Evolutionary conservation across 805 yeast species (phyloP), one percentile per base, ranked within the genome.

Genomic region (Jamesozyma jinghongensis): DNA sequence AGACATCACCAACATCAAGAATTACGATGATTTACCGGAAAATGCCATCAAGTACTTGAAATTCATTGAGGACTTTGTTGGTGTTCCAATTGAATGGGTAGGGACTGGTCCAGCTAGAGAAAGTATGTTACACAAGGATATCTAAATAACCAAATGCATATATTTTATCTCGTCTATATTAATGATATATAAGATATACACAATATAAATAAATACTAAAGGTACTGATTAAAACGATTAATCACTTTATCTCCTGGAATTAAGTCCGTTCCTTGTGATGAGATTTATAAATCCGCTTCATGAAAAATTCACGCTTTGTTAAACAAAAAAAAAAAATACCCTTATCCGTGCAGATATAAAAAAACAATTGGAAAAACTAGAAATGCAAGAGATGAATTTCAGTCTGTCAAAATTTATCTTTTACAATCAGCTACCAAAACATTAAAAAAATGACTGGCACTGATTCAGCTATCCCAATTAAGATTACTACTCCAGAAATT

Each of bases 41-140:
- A 81, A 85, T 53, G 95, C 97, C 36, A 76, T 84, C 70, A 75
- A 74, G 50, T 92, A 92, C 67, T 72, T 92, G 65, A 71, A 74
- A 51, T 92, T 66, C 63, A 90, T 92, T 57, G 97, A 87, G 67
- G 81, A 86, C 48, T 88, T 73, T 57, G 70, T 88, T 47, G 72
- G 74, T 37, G 90, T 85, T 43, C 95, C 94, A 42, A 74, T 92
- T 48, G 83, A 82, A 63, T 92, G 97, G 97, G 92, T 92, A 47
- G 98, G 98, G 61, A 92, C 95, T 43, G 98, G 98, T 48, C 97
- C 98, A 48, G 95, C 86, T 40, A 84, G 97, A 70, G 94, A 83
- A 42, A 79, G 88, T 29, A 88, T 87, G 96, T 73, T 87, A 53
- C 78, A 76, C 52, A 81, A 77, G 62, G 50, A 58, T 12, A 36